Percentiles rank a stretch among this genome's conserved stretches.
Conservation (phyloP, 2,329 filamentous ascomycete genomes). For the Fusarium duplospermum region DNA sequence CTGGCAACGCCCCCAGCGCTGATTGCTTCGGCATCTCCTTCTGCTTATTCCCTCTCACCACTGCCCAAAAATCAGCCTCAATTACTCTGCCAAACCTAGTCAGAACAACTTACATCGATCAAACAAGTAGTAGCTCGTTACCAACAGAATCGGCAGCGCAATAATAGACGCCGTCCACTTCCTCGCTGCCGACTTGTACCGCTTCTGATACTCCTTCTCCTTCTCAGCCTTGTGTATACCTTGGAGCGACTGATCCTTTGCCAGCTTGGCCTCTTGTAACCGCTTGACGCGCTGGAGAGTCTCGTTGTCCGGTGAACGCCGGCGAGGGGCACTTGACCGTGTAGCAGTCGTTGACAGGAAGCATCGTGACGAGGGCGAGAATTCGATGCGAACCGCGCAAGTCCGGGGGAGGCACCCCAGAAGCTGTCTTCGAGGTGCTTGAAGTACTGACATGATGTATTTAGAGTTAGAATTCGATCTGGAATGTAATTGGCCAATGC, state of each 20-base stretch:
- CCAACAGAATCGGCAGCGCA: conserved; percentile 64
- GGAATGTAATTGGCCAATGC: neutral
- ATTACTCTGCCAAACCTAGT: no score
- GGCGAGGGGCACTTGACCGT: neutral
- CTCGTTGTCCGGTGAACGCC: neutral
- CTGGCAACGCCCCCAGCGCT: neutral
- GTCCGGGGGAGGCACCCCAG: neutral
- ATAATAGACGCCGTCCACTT: conserved; percentile 62
- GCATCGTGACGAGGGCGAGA: conserved; percentile 2
- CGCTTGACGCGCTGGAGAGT: conserved; percentile 1
- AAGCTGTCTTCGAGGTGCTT: neutral
- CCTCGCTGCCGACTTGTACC: conserved; percentile 58
- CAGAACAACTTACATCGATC: conserved; percentile 56
- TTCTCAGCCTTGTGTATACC: conserved; percentile 30
- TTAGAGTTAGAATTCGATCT: neutral
- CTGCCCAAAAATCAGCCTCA: conserved; percentile 28
- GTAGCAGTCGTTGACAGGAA: conserved; percentile 17
- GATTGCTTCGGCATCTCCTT: conserved; percentile 35
- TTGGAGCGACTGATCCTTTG: conserved; percentile 30
- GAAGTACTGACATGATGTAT: conserved; percentile 8
- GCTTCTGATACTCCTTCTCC: conserved; percentile 53
- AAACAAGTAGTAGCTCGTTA: conserved; percentile 67
- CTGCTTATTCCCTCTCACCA: conserved; percentile 47
- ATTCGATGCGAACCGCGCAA: neutral
- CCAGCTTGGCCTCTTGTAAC: conserved; percentile 25